These are phyloP conservation scores for Rugonectria rugulosa DNA, from an alignment of 2,329 filamentous ascomycete genomes.

Conservation along the genomic window DNA sequence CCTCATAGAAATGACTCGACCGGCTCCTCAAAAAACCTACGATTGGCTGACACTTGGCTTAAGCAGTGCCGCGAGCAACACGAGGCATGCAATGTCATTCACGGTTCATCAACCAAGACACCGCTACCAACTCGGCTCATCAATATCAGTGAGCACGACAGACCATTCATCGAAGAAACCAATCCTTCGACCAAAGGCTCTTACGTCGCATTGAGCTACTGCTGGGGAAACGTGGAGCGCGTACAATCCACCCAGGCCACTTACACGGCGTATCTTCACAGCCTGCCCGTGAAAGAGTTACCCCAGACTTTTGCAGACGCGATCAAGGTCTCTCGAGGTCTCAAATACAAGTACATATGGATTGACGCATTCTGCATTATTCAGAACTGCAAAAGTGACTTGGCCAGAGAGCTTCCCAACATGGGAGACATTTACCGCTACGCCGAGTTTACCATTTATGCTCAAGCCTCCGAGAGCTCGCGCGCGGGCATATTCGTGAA, in stretches of 20 bases:
- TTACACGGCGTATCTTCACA: neutral
- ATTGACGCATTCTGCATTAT: conserved; percentile 15
- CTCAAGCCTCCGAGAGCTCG: conserved; percentile 17
- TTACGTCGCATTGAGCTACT: conserved; percentile 22
- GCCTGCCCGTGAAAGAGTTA: conserved; percentile 1
- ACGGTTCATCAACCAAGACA: neutral
- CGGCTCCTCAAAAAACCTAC: neutral
- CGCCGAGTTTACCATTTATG: conserved; percentile 26
- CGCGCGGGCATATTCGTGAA: conserved; percentile 17
- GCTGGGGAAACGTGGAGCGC: conserved; percentile 12
- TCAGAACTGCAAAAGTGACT: conserved; percentile 26
- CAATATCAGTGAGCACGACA: conserved; percentile 3
- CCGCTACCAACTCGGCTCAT: conserved; percentile 12
- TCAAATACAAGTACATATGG: conserved; percentile 17
- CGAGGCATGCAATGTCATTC: neutral
- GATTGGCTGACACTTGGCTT: conserved; percentile 4
- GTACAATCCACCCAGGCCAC: conserved; percentile 2
- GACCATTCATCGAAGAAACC: conserved; percentile 12
- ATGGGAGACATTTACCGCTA: conserved; percentile 30
- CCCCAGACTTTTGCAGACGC: conserved; percentile 18
- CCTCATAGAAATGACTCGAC: neutral
- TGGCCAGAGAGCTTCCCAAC: conserved; percentile 12
- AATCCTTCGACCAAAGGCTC: neutral
- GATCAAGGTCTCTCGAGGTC: conserved; percentile 3
- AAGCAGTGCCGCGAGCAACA: neutral